Evolutionary conservation across 1,284 basidiomycete species (phyloP).

Genomic region (Rhodotorula sp.): DNA sequence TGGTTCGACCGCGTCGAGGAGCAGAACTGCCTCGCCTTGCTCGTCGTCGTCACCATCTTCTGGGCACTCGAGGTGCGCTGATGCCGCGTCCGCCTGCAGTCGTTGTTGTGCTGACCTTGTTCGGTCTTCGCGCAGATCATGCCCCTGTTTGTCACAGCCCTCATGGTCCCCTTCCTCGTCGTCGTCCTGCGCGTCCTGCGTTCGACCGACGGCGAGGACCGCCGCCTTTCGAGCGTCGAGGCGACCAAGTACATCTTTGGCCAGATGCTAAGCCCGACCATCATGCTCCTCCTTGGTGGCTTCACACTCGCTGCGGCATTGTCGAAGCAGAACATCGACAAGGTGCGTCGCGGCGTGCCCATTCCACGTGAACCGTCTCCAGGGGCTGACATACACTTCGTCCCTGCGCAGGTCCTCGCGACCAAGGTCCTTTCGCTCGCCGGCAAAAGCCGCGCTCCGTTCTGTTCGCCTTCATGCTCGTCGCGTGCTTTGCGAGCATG

Average conservation of each 20-base stretch:
- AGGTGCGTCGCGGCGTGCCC: slow-evolving; percentile 49
- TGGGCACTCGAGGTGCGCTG: slow-evolving; percentile 90
- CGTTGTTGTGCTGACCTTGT: too few species aligned
- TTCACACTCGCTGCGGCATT: slow-evolving; percentile 97
- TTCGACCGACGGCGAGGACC: slow-evolving; percentile 60
- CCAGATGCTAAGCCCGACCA: slow-evolving; percentile 77
- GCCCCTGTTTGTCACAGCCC: slow-evolving; percentile 93
- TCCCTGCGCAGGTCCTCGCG: slow-evolving; percentile 65
- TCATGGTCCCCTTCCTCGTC: slow-evolving; percentile 84
- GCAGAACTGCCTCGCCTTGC: slow-evolving; percentile 86
- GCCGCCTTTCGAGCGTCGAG: slow-evolving; percentile 64
- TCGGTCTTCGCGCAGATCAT: slow-evolving; percentile 74
- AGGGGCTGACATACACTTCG: too few species aligned
- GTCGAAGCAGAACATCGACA: slow-evolving; percentile 96
- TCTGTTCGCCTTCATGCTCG: slow-evolving; percentile 90
- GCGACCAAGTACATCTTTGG: slow-evolving; percentile 76
- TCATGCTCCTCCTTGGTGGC: slow-evolving; percentile 87
- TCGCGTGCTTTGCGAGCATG: slow-evolving; percentile 98
- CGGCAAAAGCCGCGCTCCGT: slow-evolving; percentile 80
- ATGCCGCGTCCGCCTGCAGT: too few species aligned
- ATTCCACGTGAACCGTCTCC: too few species aligned
- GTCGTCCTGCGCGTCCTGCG: slow-evolving; percentile 83
- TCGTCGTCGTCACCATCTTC: slow-evolving; percentile 87
- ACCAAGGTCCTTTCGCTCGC: slow-evolving; percentile 89
- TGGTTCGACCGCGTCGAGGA: slow-evolving; percentile 71